Evolutionary conservation across 169 alveolate genomes (phyloP).

Genomic region (Cryptosporidium muris): DNA sequence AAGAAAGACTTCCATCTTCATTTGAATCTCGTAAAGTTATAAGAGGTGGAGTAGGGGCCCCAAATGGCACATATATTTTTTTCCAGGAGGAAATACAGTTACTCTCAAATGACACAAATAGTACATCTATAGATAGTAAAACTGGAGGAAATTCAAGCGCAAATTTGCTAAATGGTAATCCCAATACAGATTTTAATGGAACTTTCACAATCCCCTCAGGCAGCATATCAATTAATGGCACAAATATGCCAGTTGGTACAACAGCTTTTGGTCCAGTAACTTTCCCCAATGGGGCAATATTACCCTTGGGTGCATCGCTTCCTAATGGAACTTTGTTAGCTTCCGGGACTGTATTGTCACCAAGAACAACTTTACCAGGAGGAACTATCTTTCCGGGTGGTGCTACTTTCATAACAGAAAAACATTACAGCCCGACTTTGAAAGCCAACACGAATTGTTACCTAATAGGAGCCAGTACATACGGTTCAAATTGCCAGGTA

Average conservation of each 20-base stretch:
- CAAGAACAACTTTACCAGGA: conserved; percentile 62
- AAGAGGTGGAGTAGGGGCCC: conserved; percentile 71
- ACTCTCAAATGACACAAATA: conserved; percentile 29
- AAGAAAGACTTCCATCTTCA: conserved; percentile 13
- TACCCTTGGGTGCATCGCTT: conserved; percentile 61
- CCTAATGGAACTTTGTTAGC: conserved; percentile 60
- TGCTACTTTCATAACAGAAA: conserved; percentile 55
- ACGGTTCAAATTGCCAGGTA: conserved; percentile 48
- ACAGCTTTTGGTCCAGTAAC: conserved; percentile 71
- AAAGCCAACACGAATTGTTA: conserved; percentile 58
- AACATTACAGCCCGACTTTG: conserved; percentile 27
- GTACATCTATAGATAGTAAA: conserved; percentile 1
- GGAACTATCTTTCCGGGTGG: conserved; percentile 71
- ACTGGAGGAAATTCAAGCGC: not conserved
- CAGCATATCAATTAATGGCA: conserved; percentile 55
- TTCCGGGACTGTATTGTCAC: conserved; percentile 26
- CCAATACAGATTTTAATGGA: conserved; percentile 12
- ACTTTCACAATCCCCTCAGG: conserved; percentile 47
- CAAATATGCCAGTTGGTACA: conserved; percentile 64
- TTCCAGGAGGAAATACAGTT: conserved; percentile 66
- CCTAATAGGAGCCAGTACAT: conserved; percentile 45
- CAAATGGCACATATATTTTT: conserved; percentile 58
- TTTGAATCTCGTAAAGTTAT: conserved; percentile 64
- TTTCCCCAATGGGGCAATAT: conserved; percentile 67
- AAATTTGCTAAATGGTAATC: not conserved